Evolutionary conservation across 2,329 filamentous ascomycete genomes (phyloP).

Genomic region (Cladosporium cucumerinum): DNA sequence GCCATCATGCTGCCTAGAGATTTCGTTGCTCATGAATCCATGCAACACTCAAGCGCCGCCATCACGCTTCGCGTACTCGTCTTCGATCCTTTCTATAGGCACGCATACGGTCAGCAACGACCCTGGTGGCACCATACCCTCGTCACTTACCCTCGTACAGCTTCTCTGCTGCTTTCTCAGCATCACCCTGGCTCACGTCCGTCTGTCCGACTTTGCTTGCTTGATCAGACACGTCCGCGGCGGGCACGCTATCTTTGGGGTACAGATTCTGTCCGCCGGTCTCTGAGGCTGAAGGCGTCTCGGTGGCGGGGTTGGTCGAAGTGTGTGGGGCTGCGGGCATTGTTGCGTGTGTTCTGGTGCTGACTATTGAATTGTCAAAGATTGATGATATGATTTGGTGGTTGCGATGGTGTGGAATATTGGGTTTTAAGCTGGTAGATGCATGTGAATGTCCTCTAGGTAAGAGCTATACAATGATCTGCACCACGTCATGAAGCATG

Average conservation of each 20-base stretch:
- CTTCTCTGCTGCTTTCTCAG: constrained; percentile 35
- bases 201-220: constrained; percentile 23
- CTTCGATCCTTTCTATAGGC: constrained; percentile 39
- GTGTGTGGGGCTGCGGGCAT: constrained; percentile 3
- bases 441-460: too few relatives aligned
- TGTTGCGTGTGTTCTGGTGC: not conserved
- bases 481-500: not conserved
- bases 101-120: not conserved
- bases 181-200: constrained; percentile 17
- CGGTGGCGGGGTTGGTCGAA: constrained; percentile 22
- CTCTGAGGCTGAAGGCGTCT: constrained; percentile 24
- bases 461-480: not conserved
- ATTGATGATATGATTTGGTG: not conserved
- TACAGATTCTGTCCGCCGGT: constrained; percentile 25
- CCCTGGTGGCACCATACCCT: not conserved
- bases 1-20: not conserved
- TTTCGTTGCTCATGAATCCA: not conserved
- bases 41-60: constrained; percentile 37
- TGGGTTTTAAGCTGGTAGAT: not conserved
- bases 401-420: not conserved
- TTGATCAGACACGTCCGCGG: constrained; percentile 21
- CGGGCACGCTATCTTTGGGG: constrained; percentile 20
- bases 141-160: constrained; percentile 29
- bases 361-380: not conserved
- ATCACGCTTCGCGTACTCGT: constrained; percentile 45